Base-by-base conservation (phyloP, 2,329 filamentous ascomycete species). In the Xylariaceae sp. region DNA sequence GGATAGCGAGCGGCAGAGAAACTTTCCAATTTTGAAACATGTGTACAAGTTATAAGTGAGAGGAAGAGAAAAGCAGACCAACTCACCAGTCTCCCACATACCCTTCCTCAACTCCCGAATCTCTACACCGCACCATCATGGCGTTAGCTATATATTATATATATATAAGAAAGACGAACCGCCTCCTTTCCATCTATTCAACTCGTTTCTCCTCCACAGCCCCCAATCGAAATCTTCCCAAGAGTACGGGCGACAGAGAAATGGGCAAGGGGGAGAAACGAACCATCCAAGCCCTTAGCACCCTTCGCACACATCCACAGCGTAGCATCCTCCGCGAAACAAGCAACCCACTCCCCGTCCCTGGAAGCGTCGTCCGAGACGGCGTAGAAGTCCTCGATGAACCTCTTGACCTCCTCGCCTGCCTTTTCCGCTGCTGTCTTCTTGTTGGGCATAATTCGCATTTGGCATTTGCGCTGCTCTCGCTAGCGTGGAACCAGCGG, bases 341-440 rank as follows among this genome's bases (percentile, higher is more conserved):
- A 63, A 21, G 54, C 52, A 12, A 67, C 52, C 70, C 70, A 73
- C 29, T 64, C 58, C 39, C 67, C 62, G 33, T 68, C 63, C 43
- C 54, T 52, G n/a, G 59, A 59, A 3, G 54, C 51, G 16, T 60
- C 61, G 47, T 73, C 70, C 16, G 69, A 72, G 9, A 59, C 50
- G 3, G 52, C 57, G 52, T 67, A 73, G 50, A 73, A 73, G 21
- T 55, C 54, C 39, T 60, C 59, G 42, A 71, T 60, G 34, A 71
- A 71, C 3, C 46, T 21, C 40, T 55, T 54, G 23, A 62, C 17
- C 32, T 37, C 48, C 28, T 43, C 45, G 5, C 50, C 45, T 12
- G 33, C 40, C 13, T 34, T n/a, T n/a, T n/a, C n/a, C n/a, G n/a
- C n/a, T n/a, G n/a, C n/a, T n/a, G n/a, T n/a, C n/a, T n/a, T n/a